phyloP scores from a whole-genome alignment of 192 early-diverging fungal genomes.

The Coemansia sp. region DNA sequence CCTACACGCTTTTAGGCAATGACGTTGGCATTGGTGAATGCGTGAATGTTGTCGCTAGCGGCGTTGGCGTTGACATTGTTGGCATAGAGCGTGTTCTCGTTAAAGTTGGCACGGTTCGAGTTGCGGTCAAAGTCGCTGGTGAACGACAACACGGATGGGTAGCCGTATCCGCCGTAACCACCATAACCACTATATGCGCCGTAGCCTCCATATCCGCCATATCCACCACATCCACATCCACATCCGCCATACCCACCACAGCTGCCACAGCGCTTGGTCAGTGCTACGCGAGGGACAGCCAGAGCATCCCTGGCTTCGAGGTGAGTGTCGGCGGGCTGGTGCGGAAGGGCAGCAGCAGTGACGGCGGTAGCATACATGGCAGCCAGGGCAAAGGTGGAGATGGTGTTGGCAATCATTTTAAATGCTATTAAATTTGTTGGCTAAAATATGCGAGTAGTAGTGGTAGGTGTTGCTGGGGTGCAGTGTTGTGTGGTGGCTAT shows the following conservation, averaged over 20 bases:
- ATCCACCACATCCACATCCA: background rate
- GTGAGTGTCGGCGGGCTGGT: background rate
- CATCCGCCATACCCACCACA: background rate
- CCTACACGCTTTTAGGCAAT: background rate
- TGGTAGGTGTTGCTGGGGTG: background rate
- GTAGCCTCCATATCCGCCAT: background rate
- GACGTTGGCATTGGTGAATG: constrained; percentile 70
- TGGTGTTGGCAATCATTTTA: background rate
- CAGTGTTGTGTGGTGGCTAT: background rate
- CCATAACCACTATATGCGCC: too few species aligned
- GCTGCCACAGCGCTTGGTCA: background rate
- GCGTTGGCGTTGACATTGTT: constrained; percentile 19
- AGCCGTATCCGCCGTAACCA: background rate
- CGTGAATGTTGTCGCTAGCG: constrained; percentile 48
- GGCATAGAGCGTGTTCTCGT: constrained; percentile 26
- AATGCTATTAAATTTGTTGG: background rate
- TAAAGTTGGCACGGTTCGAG: constrained; percentile 18
- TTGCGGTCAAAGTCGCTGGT: constrained; percentile 8
- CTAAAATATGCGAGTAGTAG: background rate
- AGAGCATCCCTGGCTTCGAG: background rate
- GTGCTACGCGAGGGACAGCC: background rate
- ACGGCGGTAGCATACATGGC: background rate
- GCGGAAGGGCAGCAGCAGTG: background rate
- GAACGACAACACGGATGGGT: background rate
- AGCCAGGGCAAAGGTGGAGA: background rate